Evolutionary conservation across 306 rosid species (phyloP).

Genomic region (Vicia sativa): DNA sequence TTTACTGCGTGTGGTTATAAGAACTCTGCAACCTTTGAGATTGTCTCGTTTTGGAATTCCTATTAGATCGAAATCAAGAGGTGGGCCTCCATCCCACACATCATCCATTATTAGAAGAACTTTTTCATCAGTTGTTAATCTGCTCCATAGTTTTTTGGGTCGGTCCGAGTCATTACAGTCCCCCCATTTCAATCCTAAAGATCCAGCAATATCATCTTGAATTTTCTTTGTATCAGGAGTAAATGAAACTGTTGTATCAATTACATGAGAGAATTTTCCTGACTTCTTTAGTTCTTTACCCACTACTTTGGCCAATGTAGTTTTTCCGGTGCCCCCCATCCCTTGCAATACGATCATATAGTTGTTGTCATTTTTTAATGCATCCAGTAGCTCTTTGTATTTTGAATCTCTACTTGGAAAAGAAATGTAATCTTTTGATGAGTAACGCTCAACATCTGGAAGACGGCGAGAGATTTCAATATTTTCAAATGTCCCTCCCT

Average conservation of each 20-base stretch:
- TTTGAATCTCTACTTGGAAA: not conserved
- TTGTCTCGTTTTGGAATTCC: constrained; percentile 14
- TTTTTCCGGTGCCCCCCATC: constrained; percentile 32
- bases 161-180: not conserved
- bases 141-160: not conserved
- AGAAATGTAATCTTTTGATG: not conserved
- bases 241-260: not conserved
- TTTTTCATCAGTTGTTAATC: constrained; percentile 12
- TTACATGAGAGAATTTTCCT: not conserved
- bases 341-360: constrained; percentile 1
- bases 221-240: not conserved
- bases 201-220: not conserved
- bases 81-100: not conserved
- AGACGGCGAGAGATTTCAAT: not conserved
- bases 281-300: not conserved
- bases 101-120: constrained; percentile 39
- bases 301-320: constrained; percentile 26
- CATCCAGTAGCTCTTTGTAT: not conserved
- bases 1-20: constrained; percentile 8
- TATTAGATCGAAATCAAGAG: not conserved
- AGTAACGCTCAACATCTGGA: not conserved
- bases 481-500: not conserved
- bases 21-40: constrained; percentile 5
- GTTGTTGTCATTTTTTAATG: not conserved
- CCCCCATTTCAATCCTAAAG: not conserved